Evolutionary conservation across 2,329 filamentous ascomycete species (phyloP).

Genomic region (Nigrospora osmanthi): DNA sequence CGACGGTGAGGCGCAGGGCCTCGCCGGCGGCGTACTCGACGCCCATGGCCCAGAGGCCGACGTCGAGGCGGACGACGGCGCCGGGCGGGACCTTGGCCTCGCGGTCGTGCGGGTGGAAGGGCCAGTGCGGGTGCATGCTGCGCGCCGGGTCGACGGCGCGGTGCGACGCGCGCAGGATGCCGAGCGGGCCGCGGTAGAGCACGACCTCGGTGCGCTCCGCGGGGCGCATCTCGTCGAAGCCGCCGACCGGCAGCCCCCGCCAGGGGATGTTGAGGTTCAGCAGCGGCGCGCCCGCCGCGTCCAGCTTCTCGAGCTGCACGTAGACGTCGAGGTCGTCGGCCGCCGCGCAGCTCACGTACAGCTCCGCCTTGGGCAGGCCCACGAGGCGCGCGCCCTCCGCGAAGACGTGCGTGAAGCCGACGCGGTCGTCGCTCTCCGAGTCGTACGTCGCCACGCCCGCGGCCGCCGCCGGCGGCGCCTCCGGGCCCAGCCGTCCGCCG

Average conservation of each 20-base stretch:
- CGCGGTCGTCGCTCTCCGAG: slow-evolving; percentile 13
- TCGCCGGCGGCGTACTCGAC: slow-evolving; percentile 19
- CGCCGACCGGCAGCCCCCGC: slow-evolving; percentile 8
- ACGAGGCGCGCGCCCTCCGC: slow-evolving; percentile 23
- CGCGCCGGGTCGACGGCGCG: slow-evolving; percentile 11
- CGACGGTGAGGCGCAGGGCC: slow-evolving; percentile 10
- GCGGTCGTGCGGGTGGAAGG: slow-evolving; percentile 14
- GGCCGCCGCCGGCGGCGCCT: background rate
- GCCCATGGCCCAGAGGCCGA: slow-evolving; percentile 20
- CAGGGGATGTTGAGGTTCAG: slow-evolving; percentile 18
- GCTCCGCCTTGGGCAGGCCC: slow-evolving; percentile 32
- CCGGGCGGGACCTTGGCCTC: slow-evolving; percentile 14
- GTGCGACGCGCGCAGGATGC: slow-evolving; percentile 15
- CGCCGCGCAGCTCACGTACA: slow-evolving; percentile 31
- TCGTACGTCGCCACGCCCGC: slow-evolving; percentile 14
- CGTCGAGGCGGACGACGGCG: slow-evolving; percentile 15
- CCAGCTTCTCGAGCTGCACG: slow-evolving; percentile 30
- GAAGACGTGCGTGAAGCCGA: slow-evolving; percentile 28
- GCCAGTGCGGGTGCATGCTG: slow-evolving; percentile 19
- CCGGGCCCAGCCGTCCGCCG: slow-evolving; percentile 5
- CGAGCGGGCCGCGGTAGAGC: slow-evolving; percentile 15
- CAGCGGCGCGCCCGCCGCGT: slow-evolving; percentile 7
- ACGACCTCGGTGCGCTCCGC: slow-evolving; percentile 15
- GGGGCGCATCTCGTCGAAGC: slow-evolving; percentile 11
- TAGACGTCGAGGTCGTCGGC: slow-evolving; percentile 33